Conservation (phyloP, 2,329 filamentous ascomycete genomes). For the Exophiala xenobiotica region DNA sequence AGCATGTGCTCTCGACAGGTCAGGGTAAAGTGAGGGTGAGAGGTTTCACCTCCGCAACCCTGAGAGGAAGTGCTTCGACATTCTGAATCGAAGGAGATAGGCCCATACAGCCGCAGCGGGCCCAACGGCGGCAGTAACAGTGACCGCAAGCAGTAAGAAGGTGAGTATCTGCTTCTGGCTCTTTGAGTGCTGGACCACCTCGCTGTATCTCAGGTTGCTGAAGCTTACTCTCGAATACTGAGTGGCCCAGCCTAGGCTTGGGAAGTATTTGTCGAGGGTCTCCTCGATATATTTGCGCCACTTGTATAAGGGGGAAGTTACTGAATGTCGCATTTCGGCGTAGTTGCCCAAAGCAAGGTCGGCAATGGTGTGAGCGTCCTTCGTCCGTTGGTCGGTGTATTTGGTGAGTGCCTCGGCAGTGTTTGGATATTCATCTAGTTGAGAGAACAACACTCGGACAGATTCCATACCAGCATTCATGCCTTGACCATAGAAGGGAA, state of each 20-base stretch:
- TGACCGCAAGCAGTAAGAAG: slow-evolving; percentile 3
- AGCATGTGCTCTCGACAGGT: background rate
- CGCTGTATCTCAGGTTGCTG: slow-evolving; percentile 85
- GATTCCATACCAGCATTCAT: slow-evolving; percentile 98
- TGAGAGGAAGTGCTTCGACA: slow-evolving; percentile 1
- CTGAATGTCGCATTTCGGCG: slow-evolving; percentile 85
- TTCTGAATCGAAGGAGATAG: slow-evolving; percentile 6
- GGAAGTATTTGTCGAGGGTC: slow-evolving; percentile 71
- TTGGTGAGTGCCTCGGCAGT: slow-evolving; percentile 59
- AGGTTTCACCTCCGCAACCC: slow-evolving; percentile 10
- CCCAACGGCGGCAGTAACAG: slow-evolving; percentile 5
- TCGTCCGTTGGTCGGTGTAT: slow-evolving; percentile 71
- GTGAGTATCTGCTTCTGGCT: slow-evolving; percentile 64
- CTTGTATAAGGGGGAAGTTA: slow-evolving; percentile 73
- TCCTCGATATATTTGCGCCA: slow-evolving; percentile 86
- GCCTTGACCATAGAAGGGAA: slow-evolving; percentile 96
- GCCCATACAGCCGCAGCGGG: slow-evolving; percentile 11
- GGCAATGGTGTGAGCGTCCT: slow-evolving; percentile 86
- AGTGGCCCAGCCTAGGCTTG: slow-evolving; percentile 80
- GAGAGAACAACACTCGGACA: slow-evolving; percentile 80
- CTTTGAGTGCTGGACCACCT: slow-evolving; percentile 70
- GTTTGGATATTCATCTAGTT: slow-evolving; percentile 63
- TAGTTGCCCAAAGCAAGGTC: slow-evolving; percentile 90
- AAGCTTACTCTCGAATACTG: slow-evolving; percentile 93
- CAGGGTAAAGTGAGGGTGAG: background rate